phyloP scores from a whole-genome alignment of 2,329 filamentous ascomycete species.

The Trichoderma cornu-damae region DNA sequence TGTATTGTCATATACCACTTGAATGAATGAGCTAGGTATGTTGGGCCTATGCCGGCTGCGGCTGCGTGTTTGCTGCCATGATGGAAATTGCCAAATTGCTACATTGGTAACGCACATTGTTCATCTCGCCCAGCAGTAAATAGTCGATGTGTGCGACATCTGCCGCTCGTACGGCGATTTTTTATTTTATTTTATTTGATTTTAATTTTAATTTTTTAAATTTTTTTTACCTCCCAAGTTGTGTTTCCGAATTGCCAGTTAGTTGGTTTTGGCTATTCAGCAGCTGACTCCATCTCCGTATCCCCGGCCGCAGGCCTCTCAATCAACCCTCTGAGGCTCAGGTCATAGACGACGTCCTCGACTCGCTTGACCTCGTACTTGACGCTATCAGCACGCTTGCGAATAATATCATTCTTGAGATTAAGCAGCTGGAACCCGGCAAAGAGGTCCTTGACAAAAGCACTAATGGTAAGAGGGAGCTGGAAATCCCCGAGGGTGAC shows the following conservation, averaged over 20 bases:
- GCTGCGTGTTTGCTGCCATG: not conserved
- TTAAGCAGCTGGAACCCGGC: conserved; percentile 96
- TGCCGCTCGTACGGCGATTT: not conserved
- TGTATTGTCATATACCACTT: not conserved
- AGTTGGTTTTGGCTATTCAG: no score
- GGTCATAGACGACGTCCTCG: conserved; percentile 95
- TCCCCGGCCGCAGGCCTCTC: conserved; percentile 42
- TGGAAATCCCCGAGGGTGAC: conserved; percentile 82
- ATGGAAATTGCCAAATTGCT: no score
- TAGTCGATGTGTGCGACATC: not conserved
- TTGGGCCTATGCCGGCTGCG: no score
- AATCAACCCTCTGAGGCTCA: conserved; percentile 79
- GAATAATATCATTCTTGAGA: conserved; percentile 88
- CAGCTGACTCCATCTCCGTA: conserved; percentile 37
- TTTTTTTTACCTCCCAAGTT: no score
- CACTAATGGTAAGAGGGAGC: conserved; percentile 79
- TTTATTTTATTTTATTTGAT: no score
- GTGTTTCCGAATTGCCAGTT: no score
- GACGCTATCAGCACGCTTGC: conserved; percentile 83
- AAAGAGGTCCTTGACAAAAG: conserved; percentile 91
- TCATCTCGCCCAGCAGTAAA: not conserved
- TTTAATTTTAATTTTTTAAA: no score
- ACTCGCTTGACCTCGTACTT: conserved; percentile 98
- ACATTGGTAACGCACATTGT: no score
- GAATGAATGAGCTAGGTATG: not conserved